These are phyloP conservation scores for Colletotrichum gigasporum DNA, from an alignment of 2,329 filamentous ascomycete species.

Conservation along the genomic window DNA sequence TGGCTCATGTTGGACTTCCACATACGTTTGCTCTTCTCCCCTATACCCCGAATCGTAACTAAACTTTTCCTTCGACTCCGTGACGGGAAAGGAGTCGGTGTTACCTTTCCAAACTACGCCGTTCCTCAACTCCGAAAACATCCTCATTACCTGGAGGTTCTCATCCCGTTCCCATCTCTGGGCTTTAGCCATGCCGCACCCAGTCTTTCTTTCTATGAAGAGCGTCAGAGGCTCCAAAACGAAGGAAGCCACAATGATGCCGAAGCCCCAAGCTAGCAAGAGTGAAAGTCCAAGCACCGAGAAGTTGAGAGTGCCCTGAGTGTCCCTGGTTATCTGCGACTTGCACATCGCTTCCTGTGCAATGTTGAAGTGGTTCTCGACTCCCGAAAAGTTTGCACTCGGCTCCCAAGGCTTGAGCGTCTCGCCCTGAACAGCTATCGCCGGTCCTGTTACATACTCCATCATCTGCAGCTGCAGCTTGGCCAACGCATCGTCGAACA, in stretches of 20 bases:
- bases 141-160: slow-evolving; percentile 15
- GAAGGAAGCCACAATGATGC: background rate
- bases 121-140: slow-evolving; percentile 6
- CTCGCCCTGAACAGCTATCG: background rate
- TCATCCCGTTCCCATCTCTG: slow-evolving; percentile 19
- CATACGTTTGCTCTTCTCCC: too few relatives aligned
- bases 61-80: background rate
- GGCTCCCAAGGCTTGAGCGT: background rate
- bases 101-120: slow-evolving; percentile 1
- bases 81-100: background rate
- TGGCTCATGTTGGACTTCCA: too few relatives aligned
- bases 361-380: background rate
- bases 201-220: background rate
- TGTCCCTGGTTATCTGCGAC: background rate
- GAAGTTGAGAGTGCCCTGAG: slow-evolving; percentile 21
- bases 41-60: slow-evolving; percentile 3
- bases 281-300: background rate
- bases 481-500: background rate
- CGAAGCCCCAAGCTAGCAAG: background rate
- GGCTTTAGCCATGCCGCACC: background rate
- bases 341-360: background rate
- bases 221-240: background rate
- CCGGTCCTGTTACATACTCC: background rate
- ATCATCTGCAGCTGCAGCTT: background rate
- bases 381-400: background rate